Conservation (phyloP, 2,329 filamentous ascomycete species). For the Trichophyton mentagrophytes region DNA sequence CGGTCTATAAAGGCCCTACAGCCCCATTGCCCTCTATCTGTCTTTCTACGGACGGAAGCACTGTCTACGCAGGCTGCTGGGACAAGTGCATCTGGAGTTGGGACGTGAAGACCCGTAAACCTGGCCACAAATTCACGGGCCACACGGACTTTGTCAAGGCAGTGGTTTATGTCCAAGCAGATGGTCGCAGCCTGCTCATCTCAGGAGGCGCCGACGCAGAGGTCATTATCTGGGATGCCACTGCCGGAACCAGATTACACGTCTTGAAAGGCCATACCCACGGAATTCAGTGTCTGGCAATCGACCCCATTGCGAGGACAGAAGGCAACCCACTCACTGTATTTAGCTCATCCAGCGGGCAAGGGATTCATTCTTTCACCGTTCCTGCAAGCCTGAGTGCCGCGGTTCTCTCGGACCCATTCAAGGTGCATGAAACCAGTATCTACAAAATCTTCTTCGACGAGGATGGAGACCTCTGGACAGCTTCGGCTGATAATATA, state of each 20-base stretch:
- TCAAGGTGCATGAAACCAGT: constrained; percentile 78
- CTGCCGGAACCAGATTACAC: constrained; percentile 55
- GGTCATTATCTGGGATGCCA: constrained; percentile 71
- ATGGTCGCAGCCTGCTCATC: constrained; percentile 51
- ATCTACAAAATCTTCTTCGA: constrained; percentile 73
- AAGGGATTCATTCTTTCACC: constrained; percentile 57
- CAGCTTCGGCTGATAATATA: constrained; percentile 80
- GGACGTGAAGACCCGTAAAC: constrained; percentile 47
- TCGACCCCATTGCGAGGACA: constrained; percentile 54
- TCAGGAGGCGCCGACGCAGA: constrained; percentile 68
- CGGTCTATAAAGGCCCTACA: constrained; percentile 56
- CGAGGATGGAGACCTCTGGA: constrained; percentile 67
- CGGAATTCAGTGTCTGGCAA: constrained; percentile 62
- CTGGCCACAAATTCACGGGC: constrained; percentile 52
- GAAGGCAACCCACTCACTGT: constrained; percentile 40
- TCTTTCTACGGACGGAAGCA: constrained; percentile 45
- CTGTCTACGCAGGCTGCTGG: constrained; percentile 80
- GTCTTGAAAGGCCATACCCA: constrained; percentile 65
- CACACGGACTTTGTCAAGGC: constrained; percentile 89
- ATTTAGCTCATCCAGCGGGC: constrained; percentile 69
- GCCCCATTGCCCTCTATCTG: constrained; percentile 70
- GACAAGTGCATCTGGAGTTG: constrained; percentile 87
- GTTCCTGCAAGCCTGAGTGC: constrained; percentile 21
- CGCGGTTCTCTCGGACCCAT: constrained; percentile 48
- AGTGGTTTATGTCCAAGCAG: constrained; percentile 50